Percentiles rank a stretch among this genome's conserved stretches.
These are phyloP conservation scores for Plasmodium billcollinsi DNA, from an alignment of 169 alveolate genomes.

Conservation along the genomic window DNA sequence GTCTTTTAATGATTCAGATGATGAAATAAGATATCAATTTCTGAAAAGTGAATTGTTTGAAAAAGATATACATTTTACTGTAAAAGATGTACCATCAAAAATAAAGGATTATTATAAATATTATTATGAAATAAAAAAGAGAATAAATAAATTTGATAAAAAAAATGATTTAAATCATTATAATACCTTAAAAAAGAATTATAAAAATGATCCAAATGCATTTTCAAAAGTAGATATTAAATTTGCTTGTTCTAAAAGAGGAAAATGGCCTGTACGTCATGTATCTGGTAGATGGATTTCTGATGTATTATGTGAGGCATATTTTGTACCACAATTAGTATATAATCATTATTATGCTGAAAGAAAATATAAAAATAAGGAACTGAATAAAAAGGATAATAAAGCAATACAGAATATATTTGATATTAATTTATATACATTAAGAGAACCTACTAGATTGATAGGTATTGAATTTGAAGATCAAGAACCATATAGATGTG, in stretches of 20 bases:
- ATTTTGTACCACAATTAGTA: constrained; percentile 53
- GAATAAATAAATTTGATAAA: background rate
- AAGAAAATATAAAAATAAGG: background rate
- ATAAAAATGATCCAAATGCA: constrained; percentile 40
- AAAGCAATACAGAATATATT: background rate
- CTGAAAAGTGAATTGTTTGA: constrained; percentile 19
- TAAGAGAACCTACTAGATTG: constrained; percentile 69
- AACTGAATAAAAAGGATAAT: background rate
- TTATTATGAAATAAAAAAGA: constrained; percentile 66
- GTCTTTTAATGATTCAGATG: constrained; percentile 29
- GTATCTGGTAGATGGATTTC: constrained; percentile 61
- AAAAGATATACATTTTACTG: constrained; percentile 29
- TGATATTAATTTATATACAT: constrained; percentile 29
- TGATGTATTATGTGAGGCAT: constrained; percentile 72
- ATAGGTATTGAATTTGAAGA: constrained; percentile 84
- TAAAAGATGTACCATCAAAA: constrained; percentile 48
- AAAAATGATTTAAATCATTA: constrained; percentile 40
- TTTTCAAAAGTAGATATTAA: constrained; percentile 58
- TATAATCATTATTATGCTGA: constrained; percentile 51
- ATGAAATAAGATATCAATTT: constrained; percentile 35
- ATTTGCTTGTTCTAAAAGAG: constrained; percentile 45
- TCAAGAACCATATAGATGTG: constrained; percentile 82
- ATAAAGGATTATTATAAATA: constrained; percentile 45
- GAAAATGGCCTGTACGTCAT: constrained; percentile 65
- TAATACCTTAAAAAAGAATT: constrained; percentile 19